Conservation (phyloP, 495 filamentous ascomycete genomes). For the Lasiosphaeriaceae sp. region DNA sequence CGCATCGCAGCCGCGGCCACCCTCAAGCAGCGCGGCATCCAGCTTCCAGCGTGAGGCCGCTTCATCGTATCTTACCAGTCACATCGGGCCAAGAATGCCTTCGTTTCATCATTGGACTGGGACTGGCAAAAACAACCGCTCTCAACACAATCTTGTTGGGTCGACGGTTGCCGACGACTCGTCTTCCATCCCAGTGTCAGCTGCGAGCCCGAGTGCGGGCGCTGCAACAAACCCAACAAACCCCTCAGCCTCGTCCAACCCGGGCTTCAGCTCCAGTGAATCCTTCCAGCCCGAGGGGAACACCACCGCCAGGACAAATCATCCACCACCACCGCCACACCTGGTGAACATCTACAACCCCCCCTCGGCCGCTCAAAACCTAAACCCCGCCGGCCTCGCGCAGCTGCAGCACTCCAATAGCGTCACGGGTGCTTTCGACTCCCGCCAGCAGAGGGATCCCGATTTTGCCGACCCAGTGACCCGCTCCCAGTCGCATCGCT, state of each 20-base stretch:
- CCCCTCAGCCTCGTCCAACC: conserved; percentile 43
- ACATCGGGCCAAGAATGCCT: conserved; percentile 29
- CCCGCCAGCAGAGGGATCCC: conserved; percentile 26
- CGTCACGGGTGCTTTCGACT: conserved; percentile 25
- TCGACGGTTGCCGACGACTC: conserved; percentile 27
- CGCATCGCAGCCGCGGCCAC: neutral
- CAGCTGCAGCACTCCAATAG: conserved; percentile 35
- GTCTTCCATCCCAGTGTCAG: conserved; percentile 22
- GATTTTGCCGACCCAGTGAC: conserved; percentile 30
- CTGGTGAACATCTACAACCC: conserved; percentile 30
- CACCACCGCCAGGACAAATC: conserved; percentile 13
- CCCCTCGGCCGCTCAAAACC: conserved; percentile 13
- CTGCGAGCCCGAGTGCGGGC: conserved; percentile 26
- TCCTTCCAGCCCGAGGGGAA: conserved; percentile 37
- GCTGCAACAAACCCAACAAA: conserved; percentile 39
- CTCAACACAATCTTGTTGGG: conserved; percentile 48
- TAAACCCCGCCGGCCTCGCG: conserved; percentile 14
- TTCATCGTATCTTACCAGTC: neutral
- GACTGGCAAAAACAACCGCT: conserved; percentile 46
- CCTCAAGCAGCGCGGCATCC: neutral
- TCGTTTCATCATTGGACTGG: conserved; percentile 40
- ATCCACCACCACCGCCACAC: conserved; percentile 26
- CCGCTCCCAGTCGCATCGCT: conserved; percentile 34
- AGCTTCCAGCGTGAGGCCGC: neutral
- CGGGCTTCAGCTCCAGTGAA: conserved; percentile 43